phyloP scores from a whole-genome alignment of 2,329 filamentous ascomycete species.

The Ascochyta koolunga region DNA sequence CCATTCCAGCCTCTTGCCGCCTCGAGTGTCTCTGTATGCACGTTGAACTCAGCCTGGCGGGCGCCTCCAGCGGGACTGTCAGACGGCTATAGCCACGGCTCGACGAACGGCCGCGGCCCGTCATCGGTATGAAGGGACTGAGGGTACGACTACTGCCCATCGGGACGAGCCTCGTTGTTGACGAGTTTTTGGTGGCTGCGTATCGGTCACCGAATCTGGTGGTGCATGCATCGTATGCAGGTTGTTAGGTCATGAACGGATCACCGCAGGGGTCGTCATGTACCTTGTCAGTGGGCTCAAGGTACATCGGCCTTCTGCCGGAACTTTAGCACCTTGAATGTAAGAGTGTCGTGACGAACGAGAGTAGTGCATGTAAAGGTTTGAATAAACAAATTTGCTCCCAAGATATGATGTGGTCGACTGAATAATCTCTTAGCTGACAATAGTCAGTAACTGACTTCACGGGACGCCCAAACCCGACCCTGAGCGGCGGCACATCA shows the following conservation, averaged over 20 bases:
- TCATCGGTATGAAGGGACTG: conserved; percentile 15
- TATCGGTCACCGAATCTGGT: conserved; percentile 11
- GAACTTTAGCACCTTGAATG: background rate
- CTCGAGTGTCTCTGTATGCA: background rate
- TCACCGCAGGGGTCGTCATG: conserved; percentile 3
- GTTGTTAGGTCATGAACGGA: conserved; percentile 3
- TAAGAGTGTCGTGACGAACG: background rate
- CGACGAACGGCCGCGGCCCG: conserved; percentile 27
- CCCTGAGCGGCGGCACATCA: background rate
- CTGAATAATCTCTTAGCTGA: background rate
- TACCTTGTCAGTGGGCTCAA: background rate
- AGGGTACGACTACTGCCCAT: background rate
- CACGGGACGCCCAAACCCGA: background rate
- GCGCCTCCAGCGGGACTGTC: conserved; percentile 20
- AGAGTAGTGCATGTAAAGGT: background rate
- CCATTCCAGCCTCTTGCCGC: background rate
- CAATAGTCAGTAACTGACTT: no score
- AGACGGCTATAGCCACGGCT: conserved; percentile 17
- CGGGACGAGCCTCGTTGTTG: conserved; percentile 5
- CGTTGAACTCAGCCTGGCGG: conserved; percentile 1
- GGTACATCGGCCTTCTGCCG: background rate
- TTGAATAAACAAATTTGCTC: background rate
- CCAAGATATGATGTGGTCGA: background rate
- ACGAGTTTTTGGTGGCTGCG: conserved; percentile 1
- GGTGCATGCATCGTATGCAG: conserved; percentile 14